Base-by-base conservation (phyloP, 2,329 filamentous ascomycete species). In the Knufia fluminis region DNA sequence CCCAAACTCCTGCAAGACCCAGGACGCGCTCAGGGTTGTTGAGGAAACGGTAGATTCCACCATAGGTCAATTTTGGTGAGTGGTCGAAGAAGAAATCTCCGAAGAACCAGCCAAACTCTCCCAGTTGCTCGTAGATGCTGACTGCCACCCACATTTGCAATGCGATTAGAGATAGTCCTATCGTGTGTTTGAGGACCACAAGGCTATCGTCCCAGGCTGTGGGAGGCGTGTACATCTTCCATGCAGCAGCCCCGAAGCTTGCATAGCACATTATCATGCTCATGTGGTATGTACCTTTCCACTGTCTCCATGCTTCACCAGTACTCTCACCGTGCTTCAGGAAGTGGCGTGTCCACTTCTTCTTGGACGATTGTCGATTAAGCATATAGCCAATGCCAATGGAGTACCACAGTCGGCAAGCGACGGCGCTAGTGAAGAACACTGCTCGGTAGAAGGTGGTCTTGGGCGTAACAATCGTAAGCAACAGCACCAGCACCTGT, bases 71-170 rank as follows among this genome's bases (percentile, higher is more conserved):
- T 68, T 92, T 94, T 10, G 84, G 83, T 9, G 83, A 80, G 40
- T 87, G 84, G 54, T 96, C 88, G 64, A 92, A 96, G 75, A 98
- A 97, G 73, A 97, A 98, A 65, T 98, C 92, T 16, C 92, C 92
- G 62, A 90, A 97, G 73, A 97, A 97, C 91, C 91, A 98, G 60
- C 92, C 92, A 61, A 97, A 98, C 63, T 98, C 92, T 50, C 92
- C 92, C 0, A 98, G 79, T 1, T 88, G 94, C 45, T 96, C 89
- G 66, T 97, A 94, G 58, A 97, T 90, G 66, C 89, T 96, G 56
- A 86, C 74, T 1, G 88, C 84, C 1, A 90, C 95, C 92, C 92
- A 98, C 16, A 94, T 68, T 62, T 98, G 92, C 45, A 98, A 76
- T 9, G 85, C 82, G 52, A 97, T 81, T 55, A 97, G 73, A 46